A percentile compares a stretch with the other conserved stretches of the same genome.
Conservation (phyloP, 257 asterid genomes). For the Thymus mandschuricus region DNA sequence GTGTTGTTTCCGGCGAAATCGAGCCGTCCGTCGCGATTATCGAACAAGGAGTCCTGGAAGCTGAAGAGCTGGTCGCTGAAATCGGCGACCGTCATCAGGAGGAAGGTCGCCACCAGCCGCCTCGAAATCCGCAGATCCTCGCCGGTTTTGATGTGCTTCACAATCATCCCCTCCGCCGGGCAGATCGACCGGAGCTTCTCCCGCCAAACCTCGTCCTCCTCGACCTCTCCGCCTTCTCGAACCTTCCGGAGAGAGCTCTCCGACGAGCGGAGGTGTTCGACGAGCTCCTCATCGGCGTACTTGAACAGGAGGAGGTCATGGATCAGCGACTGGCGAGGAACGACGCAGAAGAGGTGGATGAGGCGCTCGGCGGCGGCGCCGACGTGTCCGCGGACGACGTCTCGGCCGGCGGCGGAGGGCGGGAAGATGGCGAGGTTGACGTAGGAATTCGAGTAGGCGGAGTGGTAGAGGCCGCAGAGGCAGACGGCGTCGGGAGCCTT, state of each 20-base stretch:
- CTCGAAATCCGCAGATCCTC: conserved; percentile 70
- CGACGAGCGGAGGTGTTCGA: conserved; percentile 59
- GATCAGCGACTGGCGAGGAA: conserved; percentile 69
- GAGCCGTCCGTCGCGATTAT: conserved; percentile 64
- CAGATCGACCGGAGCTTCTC: conserved; percentile 58
- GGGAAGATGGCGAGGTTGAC: conserved; percentile 90
- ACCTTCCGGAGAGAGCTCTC: conserved; percentile 41
- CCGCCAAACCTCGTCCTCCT: conserved; percentile 57
- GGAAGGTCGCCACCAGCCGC: conserved; percentile 68
- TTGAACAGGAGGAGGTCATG: conserved; percentile 62
- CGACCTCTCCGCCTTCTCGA: conserved; percentile 34
- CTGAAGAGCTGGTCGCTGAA: conserved; percentile 78
- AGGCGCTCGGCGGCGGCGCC: conserved; percentile 75
- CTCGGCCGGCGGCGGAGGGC: conserved; percentile 71
- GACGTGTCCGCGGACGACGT: conserved; percentile 60
- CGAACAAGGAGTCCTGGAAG: conserved; percentile 74
- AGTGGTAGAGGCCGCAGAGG: conserved; percentile 90
- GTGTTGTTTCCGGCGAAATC: conserved; percentile 59
- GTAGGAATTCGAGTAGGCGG: conserved; percentile 89
- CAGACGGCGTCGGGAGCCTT: conserved; percentile 72
- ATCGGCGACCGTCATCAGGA: conserved; percentile 83
- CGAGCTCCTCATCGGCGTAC: conserved; percentile 67
- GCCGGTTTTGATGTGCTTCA: conserved; percentile 80
- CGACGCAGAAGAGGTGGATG: conserved; percentile 78
- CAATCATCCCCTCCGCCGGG: conserved; percentile 58